Conservation (phyloP, 1,139 yeast genomes). For the Pichia terricola region DNA sequence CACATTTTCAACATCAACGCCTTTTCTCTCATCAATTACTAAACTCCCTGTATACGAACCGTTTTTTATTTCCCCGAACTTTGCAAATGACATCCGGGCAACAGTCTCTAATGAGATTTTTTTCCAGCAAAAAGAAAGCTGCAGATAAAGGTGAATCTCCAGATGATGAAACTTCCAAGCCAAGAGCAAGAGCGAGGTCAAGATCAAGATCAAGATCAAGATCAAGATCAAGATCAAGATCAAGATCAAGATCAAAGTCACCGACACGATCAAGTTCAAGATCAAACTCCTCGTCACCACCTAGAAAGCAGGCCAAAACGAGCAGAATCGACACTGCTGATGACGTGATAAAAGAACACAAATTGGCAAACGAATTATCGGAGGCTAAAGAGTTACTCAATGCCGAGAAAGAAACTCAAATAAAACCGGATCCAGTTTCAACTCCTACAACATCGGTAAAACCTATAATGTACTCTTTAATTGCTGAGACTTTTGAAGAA, state of each 20-base stretch:
- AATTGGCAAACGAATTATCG: constrained; percentile 13
- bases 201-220: constrained; percentile 5
- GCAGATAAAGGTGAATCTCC: not conserved
- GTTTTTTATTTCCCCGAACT: too few species aligned
- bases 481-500: constrained; percentile 62
- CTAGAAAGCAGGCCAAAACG: constrained; percentile 3
- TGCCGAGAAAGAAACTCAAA: constrained; percentile 3
- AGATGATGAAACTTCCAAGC: not conserved
- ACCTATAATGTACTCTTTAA: constrained; percentile 50
- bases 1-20: too few species aligned
- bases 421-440: not conserved
- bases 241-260: constrained; percentile 7
- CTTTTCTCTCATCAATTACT: too few species aligned
- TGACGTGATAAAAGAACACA: constrained; percentile 14
- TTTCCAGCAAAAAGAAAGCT: constrained; percentile 3
- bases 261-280: constrained; percentile 1
- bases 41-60: too few species aligned
- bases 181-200: not conserved
- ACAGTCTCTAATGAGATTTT: constrained; percentile 12
- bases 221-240: constrained; percentile 2
- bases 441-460: constrained; percentile 4
- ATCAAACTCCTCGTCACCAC: not conserved
- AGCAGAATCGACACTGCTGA: constrained; percentile 4
- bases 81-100: constrained; percentile 1
- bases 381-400: constrained; percentile 19